Evolutionary conservation across 2,329 filamentous ascomycete genomes (phyloP).

Genomic region (Mariannaea sp.): DNA sequence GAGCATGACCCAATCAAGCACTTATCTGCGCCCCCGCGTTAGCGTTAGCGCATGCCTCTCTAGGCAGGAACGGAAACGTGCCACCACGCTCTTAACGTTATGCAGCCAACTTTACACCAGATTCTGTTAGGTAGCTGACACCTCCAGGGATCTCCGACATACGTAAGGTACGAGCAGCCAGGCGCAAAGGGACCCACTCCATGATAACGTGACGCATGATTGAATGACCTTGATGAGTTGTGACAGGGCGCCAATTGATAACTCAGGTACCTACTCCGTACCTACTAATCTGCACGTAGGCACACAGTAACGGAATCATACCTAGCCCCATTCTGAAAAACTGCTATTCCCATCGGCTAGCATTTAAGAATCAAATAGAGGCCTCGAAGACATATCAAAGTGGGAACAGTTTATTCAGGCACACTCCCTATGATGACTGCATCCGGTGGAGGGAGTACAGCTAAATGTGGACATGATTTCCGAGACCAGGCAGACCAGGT

Average conservation of each 20-base stretch:
- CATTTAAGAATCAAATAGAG: too few relatives aligned
- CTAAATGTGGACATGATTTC: too few relatives aligned
- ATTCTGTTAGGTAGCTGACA: conserved; percentile 29
- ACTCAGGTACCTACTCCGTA: too few relatives aligned
- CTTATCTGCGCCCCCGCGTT: conserved; percentile 16
- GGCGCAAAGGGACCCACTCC: conserved; percentile 17
- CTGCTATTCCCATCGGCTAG: too few relatives aligned
- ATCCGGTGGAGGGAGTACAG: too few relatives aligned
- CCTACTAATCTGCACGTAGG: too few relatives aligned
- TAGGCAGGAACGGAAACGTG: conserved; percentile 14
- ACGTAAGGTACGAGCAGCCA: conserved; percentile 12
- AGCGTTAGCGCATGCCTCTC: conserved; percentile 9
- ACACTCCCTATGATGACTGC: too few relatives aligned
- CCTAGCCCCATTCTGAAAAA: too few relatives aligned
- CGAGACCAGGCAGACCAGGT: too few relatives aligned
- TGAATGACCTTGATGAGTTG: conserved; percentile 35
- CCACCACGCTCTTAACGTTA: neutral
- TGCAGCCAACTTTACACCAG: neutral
- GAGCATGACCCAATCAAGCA: conserved; percentile 21
- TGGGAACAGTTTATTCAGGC: too few relatives aligned
- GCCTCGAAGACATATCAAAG: too few relatives aligned
- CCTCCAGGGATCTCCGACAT: conserved; percentile 8
- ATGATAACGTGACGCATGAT: conserved; percentile 33
- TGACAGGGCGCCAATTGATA: conserved; percentile 28
- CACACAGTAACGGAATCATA: too few relatives aligned